These are phyloP conservation scores for Pythium sp. DNA, from an alignment of 352 stramenopile genomes.

Conservation along the genomic window DNA sequence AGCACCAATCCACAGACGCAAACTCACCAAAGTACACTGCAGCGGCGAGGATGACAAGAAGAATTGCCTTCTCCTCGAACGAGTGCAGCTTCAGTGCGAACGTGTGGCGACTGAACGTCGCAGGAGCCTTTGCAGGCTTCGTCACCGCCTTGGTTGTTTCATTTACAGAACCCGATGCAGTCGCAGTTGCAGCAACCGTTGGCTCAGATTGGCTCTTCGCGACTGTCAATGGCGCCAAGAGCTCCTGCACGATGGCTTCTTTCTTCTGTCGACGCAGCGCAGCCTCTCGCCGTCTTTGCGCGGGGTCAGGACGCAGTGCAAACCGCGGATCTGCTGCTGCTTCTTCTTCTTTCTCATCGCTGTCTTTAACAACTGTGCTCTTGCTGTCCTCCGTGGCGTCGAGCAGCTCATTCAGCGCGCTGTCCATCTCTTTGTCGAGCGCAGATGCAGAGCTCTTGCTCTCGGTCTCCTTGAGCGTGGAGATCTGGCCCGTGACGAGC, in stretches of 20 bases:
- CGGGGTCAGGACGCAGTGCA: slow-evolving; percentile 50
- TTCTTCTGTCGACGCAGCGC: slow-evolving; percentile 56
- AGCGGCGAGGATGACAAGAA: slow-evolving; percentile 46
- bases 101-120: slow-evolving; percentile 53
- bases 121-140: slow-evolving; percentile 15
- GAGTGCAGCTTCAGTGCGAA: slow-evolving; percentile 47
- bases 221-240: slow-evolving; percentile 25
- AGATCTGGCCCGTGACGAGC: slow-evolving; percentile 63
- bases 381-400: slow-evolving; percentile 49
- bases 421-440: slow-evolving; percentile 23
- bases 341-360: slow-evolving; percentile 2
- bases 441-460: neutral
- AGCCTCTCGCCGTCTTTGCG: slow-evolving; percentile 66
- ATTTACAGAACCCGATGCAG: neutral
- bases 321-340: slow-evolving; percentile 28
- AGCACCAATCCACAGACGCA: neutral
- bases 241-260: slow-evolving; percentile 53
- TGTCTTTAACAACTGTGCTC: slow-evolving; percentile 10
- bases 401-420: slow-evolving; percentile 35
- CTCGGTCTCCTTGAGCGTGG: slow-evolving; percentile 37
- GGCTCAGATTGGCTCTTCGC: neutral
- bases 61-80: slow-evolving; percentile 57
- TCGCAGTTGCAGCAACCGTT: neutral
- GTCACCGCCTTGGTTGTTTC: neutral
- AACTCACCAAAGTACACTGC: slow-evolving; percentile 46